phyloP scores from a whole-genome alignment of 169 alveolate species.

The Cryptosporidium meleagridis region DNA sequence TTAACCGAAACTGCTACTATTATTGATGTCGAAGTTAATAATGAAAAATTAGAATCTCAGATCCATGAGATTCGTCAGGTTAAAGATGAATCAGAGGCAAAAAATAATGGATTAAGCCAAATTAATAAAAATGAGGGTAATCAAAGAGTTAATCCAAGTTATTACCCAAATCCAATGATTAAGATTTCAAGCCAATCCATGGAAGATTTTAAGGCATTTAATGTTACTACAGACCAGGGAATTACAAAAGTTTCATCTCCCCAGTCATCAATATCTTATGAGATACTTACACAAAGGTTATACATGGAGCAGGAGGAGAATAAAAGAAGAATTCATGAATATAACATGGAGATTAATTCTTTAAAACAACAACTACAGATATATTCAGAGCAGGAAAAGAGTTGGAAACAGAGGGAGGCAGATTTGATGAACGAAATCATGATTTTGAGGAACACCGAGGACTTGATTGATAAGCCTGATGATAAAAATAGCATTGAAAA shows the following conservation, averaged over 20 bases:
- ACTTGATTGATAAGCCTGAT: not conserved
- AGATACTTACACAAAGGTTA: constrained; percentile 43
- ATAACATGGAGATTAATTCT: constrained; percentile 58
- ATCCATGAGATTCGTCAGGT: not conserved
- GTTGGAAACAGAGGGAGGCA: constrained; percentile 57
- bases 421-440: constrained; percentile 64
- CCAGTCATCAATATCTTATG: constrained; percentile 46
- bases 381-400: constrained; percentile 54
- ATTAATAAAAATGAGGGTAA: not conserved
- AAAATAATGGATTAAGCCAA: not conserved
- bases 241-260: not conserved
- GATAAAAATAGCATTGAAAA: not conserved
- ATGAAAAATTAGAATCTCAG: not conserved
- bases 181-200: not conserved
- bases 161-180: constrained; percentile 57
- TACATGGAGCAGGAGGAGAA: constrained; percentile 68
- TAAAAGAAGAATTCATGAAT: constrained; percentile 47
- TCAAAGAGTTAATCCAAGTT: constrained; percentile 2
- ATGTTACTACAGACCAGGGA: not conserved
- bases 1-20: constrained; percentile 62
- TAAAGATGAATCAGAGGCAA: too few species aligned
- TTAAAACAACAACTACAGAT: constrained; percentile 62
- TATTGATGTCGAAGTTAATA: constrained; percentile 20
- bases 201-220: not conserved
- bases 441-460: constrained; percentile 29